These are phyloP conservation scores for Globisporangium canariense DNA, from an alignment of 352 stramenopile genomes.

Conservation along the genomic window DNA sequence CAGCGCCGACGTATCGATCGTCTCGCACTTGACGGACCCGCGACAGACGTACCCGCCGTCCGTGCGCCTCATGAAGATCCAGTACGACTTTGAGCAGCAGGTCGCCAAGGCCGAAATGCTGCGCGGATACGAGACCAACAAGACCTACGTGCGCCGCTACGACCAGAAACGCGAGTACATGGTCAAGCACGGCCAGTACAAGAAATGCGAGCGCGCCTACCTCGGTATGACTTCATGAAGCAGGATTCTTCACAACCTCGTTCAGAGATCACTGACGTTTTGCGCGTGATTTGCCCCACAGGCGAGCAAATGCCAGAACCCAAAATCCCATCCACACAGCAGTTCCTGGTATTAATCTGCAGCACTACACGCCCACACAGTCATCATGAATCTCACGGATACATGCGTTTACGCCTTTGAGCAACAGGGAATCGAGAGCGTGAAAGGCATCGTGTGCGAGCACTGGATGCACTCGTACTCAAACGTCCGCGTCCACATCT, in stretches of 20 bases:
- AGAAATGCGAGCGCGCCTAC: conserved; percentile 69
- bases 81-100: conserved; percentile 63
- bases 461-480: conserved; percentile 59
- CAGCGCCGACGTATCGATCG: conserved; percentile 43
- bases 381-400: no score
- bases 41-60: conserved; percentile 55
- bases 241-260: not conserved
- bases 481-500: conserved; percentile 56
- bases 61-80: conserved; percentile 44
- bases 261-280: not conserved
- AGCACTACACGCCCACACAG: no score
- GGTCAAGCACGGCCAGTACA: conserved; percentile 62
- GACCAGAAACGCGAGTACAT: conserved; percentile 71
- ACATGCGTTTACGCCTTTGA: conserved; percentile 2
- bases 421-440: conserved; percentile 52
- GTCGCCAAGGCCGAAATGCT: conserved; percentile 58
- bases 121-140: conserved; percentile 60
- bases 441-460: conserved; percentile 53
- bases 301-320: conserved; percentile 56
- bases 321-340: conserved; percentile 43
- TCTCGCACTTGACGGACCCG: conserved; percentile 65
- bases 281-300: not conserved
- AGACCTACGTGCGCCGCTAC: conserved; percentile 69
- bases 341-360: conserved; percentile 37
- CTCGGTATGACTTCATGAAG: conserved; percentile 24